Base-by-base conservation (phyloP, 1,284 basidiomycete species). In the Hymenochaete sp. region DNA sequence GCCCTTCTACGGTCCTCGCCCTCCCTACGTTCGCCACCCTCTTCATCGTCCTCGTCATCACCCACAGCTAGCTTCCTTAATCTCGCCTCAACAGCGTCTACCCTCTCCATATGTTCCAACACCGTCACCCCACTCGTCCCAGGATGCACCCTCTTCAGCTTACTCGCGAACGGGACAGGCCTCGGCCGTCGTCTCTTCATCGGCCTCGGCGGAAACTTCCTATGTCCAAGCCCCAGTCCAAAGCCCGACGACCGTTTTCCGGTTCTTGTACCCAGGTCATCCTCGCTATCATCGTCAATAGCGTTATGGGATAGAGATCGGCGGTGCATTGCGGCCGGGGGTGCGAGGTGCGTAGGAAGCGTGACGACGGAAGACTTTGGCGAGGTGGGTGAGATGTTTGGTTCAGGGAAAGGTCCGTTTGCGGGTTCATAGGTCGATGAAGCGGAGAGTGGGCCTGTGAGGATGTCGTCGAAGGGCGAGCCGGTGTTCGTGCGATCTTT, bases 71-170 rank as follows among this genome's bases (percentile, higher is more conserved):
- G 69, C 33, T 82, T 68, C 57, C 85, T 79, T 48, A 88, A 60
- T 49, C 83, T 78, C 7, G 82, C 82, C 55, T 88, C 85, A 14
- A 88, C 85, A 8, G 77, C 80, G 57, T 89, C 86, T 33, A 89
- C 62, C 28, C 82, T 75, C 57, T 89, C 85, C 55, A 89, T 70
- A 54, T 89, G 85, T 55, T 87, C 85, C 22, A 89, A 68, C 38
- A 88, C 79, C 3, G 79, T 81, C 22, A 89, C 85, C 18, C 82
- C 86, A 2, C 82, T 87, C 25, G 84, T 86, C 36, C 82, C 84
- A 27, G 83, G 83, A 57, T 86, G 83, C 21, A 88, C 77, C 40
- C 77, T 72, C 56, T 83, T 76, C 59, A 84, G 82, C 62, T 84
- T 87, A 21, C 77, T 75, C 13, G 79, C 76, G 60, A 89, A 87